Base-by-base conservation (phyloP, 352 stramenopile genomes). In the Paralagenidium karlingii region DNA sequence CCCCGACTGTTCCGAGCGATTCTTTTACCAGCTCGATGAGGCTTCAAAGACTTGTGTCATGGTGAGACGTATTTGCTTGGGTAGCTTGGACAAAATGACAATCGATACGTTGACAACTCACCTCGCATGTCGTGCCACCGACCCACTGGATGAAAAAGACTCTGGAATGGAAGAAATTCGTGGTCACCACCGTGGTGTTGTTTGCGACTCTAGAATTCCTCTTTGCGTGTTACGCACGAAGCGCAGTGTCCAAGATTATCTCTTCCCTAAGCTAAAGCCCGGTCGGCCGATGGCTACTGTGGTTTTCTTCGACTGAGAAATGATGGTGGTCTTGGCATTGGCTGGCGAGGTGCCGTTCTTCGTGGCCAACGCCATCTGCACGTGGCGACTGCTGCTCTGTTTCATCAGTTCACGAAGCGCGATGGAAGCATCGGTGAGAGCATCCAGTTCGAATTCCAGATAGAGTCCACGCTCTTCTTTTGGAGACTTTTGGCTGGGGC, bases 401-500 rank as follows among this genome's bases (percentile, higher is more conserved):
- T 97, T 97, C 49, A 96, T 94, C 9, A 98, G 55, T 46, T 97
- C 90, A 27, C 90, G 68, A 16, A 97, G 57, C 18, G 85, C 89
- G 48, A 97, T 94, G 11, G 87, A 98, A 9, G 92, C 93, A 64
- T 98, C 68, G 2, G 61, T 78, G 16, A 63, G 67, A 33, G 73
- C 74, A 13, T 63, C 61, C 21, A 85, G 51, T 20, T 61, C 60
- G 32, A 85, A 85, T 33, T 71, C 56, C 8, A 88, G 57, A 20
- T 77, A 49, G 18, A 80, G 45, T 20, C 60, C 65, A 12, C 65
- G 57, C 26, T 69, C n/a, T n/a, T n/a, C n/a, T n/a, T n/a, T n/a
- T n/a, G n/a, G n/a, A n/a, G n/a, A n/a, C n/a, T n/a, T n/a, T n/a
- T n/a, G n/a, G n/a, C n/a, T n/a, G n/a, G n/a, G n/a, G n/a, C n/a